Percentiles rank a stretch among this genome's conserved stretches.
Conservation (phyloP, 2,329 filamentous ascomycete genomes). For the Eutypella sp. region DNA sequence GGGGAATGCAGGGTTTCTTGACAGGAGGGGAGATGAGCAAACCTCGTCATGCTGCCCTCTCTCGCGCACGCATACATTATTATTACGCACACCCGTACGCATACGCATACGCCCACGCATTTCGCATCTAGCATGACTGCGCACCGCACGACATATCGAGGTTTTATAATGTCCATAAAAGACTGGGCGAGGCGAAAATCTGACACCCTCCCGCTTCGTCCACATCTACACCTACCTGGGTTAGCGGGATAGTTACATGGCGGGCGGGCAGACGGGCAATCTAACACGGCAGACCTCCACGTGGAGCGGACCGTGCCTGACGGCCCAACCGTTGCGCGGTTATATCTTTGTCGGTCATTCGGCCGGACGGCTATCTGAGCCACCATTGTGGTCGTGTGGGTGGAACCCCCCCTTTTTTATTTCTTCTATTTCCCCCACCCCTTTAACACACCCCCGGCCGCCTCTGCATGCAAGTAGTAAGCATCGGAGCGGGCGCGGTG, state of each 20-base stretch:
- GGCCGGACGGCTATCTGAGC: background rate
- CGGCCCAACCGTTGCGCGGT: conserved; percentile 3
- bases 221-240: no score
- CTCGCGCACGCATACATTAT: no score
- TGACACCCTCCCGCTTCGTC: no score
- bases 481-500: background rate
- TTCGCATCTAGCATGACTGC: no score
- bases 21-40: conserved; percentile 9
- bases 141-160: no score
- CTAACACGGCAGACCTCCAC: conserved; percentile 8
- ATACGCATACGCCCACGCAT: no score
- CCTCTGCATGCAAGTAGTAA: conserved; percentile 2
- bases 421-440: conserved; percentile 9
- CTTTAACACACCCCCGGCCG: no score
- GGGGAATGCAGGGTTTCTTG: conserved; percentile 15
- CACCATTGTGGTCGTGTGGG: conserved; percentile 4
- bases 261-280: background rate
- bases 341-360: background rate
- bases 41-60: conserved; percentile 3
- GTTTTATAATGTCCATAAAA: no score
- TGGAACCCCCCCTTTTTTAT: background rate
- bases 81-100: no score
- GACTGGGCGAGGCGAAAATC: no score
- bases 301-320: conserved; percentile 16
- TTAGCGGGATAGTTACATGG: no score